Evolutionary conservation across 345 rosid genomes (phyloP), one percentile per base, ranked within the genome.

Genomic region (Cochlearia excelsa): DNA sequence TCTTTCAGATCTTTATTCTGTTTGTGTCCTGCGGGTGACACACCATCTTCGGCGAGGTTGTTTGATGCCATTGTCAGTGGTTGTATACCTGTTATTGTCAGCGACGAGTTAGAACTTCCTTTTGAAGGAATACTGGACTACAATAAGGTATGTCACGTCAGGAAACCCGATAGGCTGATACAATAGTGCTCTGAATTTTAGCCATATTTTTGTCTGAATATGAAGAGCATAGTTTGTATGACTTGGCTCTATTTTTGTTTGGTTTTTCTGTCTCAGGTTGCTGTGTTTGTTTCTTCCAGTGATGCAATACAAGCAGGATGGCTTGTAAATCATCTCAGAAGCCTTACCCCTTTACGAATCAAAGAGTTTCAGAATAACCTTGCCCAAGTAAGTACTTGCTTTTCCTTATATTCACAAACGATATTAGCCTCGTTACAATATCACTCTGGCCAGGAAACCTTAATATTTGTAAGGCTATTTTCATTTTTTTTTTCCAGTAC

Each of bases 41-140:
- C 95, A 59, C 95, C 97, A 26, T 89, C 97, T 23, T 89, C 97
- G 75, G 95, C 92, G 8, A 79, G 95, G 67, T 69, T 89, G 41
- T 89, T 89, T 63, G 95, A 89, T 81, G 95, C 97, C 51, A 82
- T 89, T 40, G 87, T 84, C 57, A 86, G 97, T 75, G 95, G 92
- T 27, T 89, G 95, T 69, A 84, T 86, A 59, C 97, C 97, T 46
- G 90, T 89, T 44, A 80, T 84, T 65, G 83, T 82, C 39, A 86
- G 97, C 59, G 97, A 86, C 60, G 90, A 86, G 65, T 62, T 89
- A 77, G 97, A 89, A 74, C 85, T 86, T 40, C 97, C 97, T 47
- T 89, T 89, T 61, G 97, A 89, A 78, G 97, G 95, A 66, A 71
- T 86, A 65, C 82, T 89, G 46, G 89, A 86, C 71, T 86, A 84